phyloP scores from a whole-genome alignment of 129 eudicot species.

The Tanacetum coccineum region DNA sequence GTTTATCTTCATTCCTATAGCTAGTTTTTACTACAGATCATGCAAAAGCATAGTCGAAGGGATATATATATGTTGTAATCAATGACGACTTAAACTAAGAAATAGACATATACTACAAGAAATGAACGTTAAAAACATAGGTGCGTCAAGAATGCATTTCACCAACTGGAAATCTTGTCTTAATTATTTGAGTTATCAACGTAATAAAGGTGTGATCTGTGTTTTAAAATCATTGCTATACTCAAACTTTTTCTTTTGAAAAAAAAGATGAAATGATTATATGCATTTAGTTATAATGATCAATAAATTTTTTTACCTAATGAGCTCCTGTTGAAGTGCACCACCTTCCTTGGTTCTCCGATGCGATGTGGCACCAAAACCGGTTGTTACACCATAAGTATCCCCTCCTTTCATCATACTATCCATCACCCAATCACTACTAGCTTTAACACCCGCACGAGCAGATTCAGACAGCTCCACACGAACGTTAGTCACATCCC shows the following conservation, averaged over 20 bases:
- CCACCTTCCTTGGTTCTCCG: conserved; percentile 74
- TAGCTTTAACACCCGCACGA: conserved; percentile 56
- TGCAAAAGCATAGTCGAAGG: background rate
- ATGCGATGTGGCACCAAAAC: conserved; percentile 75
- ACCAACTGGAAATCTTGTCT: background rate
- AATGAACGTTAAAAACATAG: background rate
- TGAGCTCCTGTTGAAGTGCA: conserved; percentile 70
- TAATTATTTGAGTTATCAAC: too few species aligned
- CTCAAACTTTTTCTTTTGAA: background rate
- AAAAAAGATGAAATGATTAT: background rate
- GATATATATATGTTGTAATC: background rate
- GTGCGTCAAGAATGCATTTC: too few species aligned
- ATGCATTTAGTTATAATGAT: background rate
- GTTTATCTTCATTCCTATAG: background rate
- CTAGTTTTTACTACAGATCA: background rate
- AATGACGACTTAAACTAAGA: background rate
- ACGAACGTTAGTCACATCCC: conserved; percentile 17
- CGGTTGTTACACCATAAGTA: conserved; percentile 74
- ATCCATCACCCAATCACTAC: conserved; percentile 81
- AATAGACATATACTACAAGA: background rate
- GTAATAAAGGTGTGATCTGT: too few species aligned
- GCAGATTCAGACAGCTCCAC: conserved; percentile 59
- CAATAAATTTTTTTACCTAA: conserved; percentile 41
- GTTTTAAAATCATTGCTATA: background rate
- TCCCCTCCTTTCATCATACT: conserved; percentile 64